phyloP scores from a whole-genome alignment of 495 filamentous ascomycete species.

The Talaromyces stipitatus region DNA sequence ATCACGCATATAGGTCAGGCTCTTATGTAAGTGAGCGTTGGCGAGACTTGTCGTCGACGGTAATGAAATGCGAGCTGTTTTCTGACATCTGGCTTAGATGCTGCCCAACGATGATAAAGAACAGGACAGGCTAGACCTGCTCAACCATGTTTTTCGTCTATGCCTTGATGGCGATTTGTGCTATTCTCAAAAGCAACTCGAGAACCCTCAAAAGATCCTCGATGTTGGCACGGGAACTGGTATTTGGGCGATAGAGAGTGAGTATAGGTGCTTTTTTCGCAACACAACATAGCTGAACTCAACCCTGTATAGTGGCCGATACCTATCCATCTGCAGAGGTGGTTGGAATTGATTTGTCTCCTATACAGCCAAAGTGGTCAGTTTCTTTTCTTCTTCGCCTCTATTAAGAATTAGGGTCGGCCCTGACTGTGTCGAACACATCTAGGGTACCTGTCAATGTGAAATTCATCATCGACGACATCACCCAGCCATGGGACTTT shows the following conservation, averaged over 20 bases:
- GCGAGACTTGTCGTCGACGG: neutral
- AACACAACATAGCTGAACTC: neutral
- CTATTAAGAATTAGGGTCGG: too few relatives aligned
- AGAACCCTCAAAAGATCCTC: constrained; percentile 43
- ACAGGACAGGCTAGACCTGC: constrained; percentile 16
- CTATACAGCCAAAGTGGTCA: constrained; percentile 51
- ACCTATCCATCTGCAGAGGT: constrained; percentile 39
- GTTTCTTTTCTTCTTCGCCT: neutral
- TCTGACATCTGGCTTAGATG: constrained; percentile 3
- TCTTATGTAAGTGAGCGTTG: neutral
- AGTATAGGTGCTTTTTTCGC: neutral
- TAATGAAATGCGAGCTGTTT: neutral
- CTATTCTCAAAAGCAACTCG: constrained; percentile 10
- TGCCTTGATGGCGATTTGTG: neutral
- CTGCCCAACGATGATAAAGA: constrained; percentile 21
- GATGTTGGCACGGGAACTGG: constrained; percentile 62
- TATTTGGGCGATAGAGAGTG: constrained; percentile 56
- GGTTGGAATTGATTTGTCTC: constrained; percentile 51
- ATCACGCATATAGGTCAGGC: constrained; percentile 15
- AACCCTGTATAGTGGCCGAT: constrained; percentile 8
- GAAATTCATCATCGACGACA: constrained; percentile 57
- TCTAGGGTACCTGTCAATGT: constrained; percentile 42
- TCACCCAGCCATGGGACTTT: constrained; percentile 49
- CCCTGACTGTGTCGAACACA: neutral
- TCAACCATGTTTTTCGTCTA: constrained; percentile 13